phyloP scores from a whole-genome alignment of 192 early-diverging fungal genomes.

The Coemansia interrupta region DNA sequence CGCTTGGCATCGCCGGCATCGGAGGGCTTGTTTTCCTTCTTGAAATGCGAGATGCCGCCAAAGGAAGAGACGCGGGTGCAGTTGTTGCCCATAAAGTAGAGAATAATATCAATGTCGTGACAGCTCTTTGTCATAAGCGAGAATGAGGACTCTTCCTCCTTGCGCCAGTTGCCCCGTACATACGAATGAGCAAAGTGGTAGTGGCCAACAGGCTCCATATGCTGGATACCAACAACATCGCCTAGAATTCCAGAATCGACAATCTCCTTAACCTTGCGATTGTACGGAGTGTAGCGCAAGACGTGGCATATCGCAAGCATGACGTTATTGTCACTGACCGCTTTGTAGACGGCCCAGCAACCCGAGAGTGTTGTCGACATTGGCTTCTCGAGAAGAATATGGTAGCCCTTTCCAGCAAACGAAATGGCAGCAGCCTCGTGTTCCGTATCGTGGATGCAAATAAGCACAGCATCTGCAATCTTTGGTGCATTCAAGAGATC shows the following conservation, averaged over 20 bases:
- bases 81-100: conserved; percentile 36
- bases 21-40: conserved; percentile 52
- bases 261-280: conserved; percentile 55
- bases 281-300: conserved; percentile 60
- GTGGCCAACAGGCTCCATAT: conserved; percentile 65
- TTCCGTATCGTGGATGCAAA: conserved; percentile 51
- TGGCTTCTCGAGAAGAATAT: conserved; percentile 68
- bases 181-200: conserved; percentile 67
- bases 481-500: conserved; percentile 37
- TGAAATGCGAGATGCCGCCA: conserved; percentile 62
- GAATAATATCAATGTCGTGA: conserved; percentile 59
- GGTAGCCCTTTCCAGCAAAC: conserved; percentile 56
- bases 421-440: conserved; percentile 54
- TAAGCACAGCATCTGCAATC: conserved; percentile 53
- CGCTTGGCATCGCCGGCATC: conserved; percentile 56
- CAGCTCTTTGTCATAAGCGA: conserved; percentile 62
- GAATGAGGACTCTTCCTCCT: conserved; percentile 55
- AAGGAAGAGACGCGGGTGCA: conserved; percentile 54
- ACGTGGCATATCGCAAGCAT: conserved; percentile 56
- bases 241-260: conserved; percentile 56
- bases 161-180: conserved; percentile 65
- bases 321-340: conserved; percentile 41
- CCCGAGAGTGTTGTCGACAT: conserved; percentile 56
- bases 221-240: conserved; percentile 61
- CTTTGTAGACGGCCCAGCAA: conserved; percentile 52